phyloP scores from a whole-genome alignment of 305 asterid species.

The Withania somnifera region DNA sequence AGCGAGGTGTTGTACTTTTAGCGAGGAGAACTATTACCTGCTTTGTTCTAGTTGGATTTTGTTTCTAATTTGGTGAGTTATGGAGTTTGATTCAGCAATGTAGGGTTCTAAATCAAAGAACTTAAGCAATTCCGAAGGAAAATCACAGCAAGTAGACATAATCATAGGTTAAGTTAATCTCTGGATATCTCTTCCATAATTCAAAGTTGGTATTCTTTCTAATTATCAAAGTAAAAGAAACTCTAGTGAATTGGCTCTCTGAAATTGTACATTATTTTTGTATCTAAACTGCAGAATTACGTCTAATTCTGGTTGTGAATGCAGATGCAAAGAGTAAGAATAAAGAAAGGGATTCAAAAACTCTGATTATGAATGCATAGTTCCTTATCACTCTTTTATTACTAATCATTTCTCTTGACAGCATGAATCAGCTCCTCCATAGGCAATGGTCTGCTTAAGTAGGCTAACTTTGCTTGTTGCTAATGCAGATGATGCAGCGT shows the following conservation, averaged over 20 bases:
- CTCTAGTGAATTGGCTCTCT: background rate
- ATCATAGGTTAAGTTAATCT: background rate
- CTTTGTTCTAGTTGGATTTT: background rate
- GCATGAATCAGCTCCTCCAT: background rate
- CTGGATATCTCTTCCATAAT: background rate
- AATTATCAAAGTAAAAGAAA: background rate
- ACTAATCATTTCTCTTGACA: background rate
- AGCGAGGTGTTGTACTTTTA: background rate
- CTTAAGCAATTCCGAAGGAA: background rate
- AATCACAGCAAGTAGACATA: background rate
- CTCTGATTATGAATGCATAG: background rate
- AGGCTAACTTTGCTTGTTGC: background rate
- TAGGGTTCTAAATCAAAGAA: background rate
- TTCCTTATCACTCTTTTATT: background rate
- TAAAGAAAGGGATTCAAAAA: background rate
- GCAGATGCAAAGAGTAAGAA: background rate
- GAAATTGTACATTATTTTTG: background rate
- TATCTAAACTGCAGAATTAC: background rate
- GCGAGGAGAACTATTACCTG: background rate
- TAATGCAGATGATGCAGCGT: conserved; percentile 73
- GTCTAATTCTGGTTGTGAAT: background rate
- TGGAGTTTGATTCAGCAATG: background rate
- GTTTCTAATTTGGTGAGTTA: background rate
- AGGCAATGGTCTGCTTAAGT: background rate
- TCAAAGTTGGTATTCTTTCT: background rate